These are phyloP conservation scores for Turnera subulata DNA, from an alignment of 345 rosid species.

Conservation along the genomic window DNA sequence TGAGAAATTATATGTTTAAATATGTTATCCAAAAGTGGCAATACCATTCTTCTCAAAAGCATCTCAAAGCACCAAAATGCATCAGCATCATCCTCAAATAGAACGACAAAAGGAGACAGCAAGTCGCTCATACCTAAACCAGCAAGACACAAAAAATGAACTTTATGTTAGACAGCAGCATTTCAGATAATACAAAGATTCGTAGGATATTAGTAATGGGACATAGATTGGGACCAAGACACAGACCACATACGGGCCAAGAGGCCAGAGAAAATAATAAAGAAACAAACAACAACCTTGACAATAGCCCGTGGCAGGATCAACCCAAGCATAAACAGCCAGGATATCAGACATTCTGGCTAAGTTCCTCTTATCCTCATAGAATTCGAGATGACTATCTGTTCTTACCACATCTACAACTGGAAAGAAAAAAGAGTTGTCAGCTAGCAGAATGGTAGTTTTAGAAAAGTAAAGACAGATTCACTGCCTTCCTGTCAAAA, in stretches of 20 bases:
- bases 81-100: slow-evolving; percentile 88
- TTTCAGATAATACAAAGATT: not conserved
- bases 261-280: not conserved
- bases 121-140: slow-evolving; percentile 90
- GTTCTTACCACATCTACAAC: slow-evolving; percentile 97
- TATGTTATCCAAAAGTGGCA: slow-evolving; percentile 7
- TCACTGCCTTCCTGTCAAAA: slow-evolving; percentile 5
- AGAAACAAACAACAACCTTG: slow-evolving; percentile 53
- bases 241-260: not conserved
- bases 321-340: slow-evolving; percentile 96
- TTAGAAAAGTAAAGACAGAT: not conserved
- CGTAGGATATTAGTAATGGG: not conserved
- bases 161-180: not conserved
- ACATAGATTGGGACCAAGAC: not conserved
- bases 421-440: slow-evolving; percentile 28
- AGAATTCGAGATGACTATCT: slow-evolving; percentile 89
- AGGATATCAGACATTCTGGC: slow-evolving; percentile 97
- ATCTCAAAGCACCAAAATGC: slow-evolving; percentile 99
- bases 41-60: slow-evolving; percentile 93
- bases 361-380: slow-evolving; percentile 69
- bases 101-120: slow-evolving; percentile 86
- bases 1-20: slow-evolving; percentile 11
- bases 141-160: slow-evolving; percentile 17
- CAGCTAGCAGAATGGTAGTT: slow-evolving; percentile 9
- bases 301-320: slow-evolving; percentile 94